Base-by-base conservation (phyloP, 2,329 filamentous ascomycete genomes). In the Fonsecaea multimorphosa region DNA sequence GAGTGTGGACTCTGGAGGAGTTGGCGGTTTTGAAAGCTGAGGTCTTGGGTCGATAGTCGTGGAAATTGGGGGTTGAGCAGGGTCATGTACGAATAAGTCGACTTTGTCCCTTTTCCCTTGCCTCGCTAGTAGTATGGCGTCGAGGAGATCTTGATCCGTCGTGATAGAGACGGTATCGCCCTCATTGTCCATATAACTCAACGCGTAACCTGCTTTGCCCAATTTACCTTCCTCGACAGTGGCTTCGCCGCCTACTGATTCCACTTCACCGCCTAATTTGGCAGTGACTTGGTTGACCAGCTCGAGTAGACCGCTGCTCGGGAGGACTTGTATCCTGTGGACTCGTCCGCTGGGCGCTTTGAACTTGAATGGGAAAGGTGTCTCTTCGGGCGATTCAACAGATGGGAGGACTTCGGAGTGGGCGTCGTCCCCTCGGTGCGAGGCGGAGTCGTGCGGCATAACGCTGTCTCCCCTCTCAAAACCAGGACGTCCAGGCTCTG, bases 81-180 rank as follows among this genome's bases (percentile, higher is more conserved):
- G 93, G 73, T 99, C 91, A 76, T 99, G 95, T 12, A 98, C 93
- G 73, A 97, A 98, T 16, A 99, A 85, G 74, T 99, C 95, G 22
- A 99, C 95, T 84, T 99, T 99, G 72, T 98, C 95, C 53, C 88
- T 89, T 72, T 84, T 87, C 53, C 86, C 85, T 65, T 91, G 88
- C 66, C 92, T 89, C 3, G 94, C 92, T 31, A 98, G 85, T 22
- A 89, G 84, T 71, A 99, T 92, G 1, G 95, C 93, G 78, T 99
- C 95, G 1, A 95, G 80, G 49, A 99, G 85, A 76, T 99, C 95
- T 70, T 94, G 90, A 75, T 98, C 93, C 0, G 94, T 96, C 11
- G 95, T 99, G 76, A 99, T 97, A 46, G 93, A 97, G 16, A 99
- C 93, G 0, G 92, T 93, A 76, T 99, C 95, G 63, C 95, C 94